Evolutionary conservation across 148 eudicot species (phyloP).

Genomic region (Mesembryanthemum crystallinum): DNA sequence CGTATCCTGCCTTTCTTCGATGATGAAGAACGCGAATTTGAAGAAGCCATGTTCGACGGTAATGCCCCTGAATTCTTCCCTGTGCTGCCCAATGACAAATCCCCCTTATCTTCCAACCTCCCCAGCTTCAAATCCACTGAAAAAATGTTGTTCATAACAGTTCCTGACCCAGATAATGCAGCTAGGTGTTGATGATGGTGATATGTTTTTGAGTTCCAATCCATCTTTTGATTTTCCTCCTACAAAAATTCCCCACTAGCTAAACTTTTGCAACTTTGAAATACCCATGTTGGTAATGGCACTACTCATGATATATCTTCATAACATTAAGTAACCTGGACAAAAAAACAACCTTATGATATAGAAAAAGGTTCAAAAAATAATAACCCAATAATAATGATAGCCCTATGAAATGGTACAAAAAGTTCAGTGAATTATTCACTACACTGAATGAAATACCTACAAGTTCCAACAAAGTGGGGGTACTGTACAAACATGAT

Average conservation of each 20-base stretch:
- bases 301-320: background rate
- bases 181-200: background rate
- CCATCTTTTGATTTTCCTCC: background rate
- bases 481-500: background rate
- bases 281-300: background rate
- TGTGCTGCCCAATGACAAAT: conserved; percentile 15
- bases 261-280: background rate
- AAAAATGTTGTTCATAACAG: conserved; percentile 9
- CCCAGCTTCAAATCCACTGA: conserved; percentile 29
- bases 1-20: conserved; percentile 42
- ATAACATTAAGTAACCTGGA: background rate
- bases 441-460: too few species aligned
- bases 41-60: conserved; percentile 30
- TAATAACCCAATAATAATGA: too few species aligned
- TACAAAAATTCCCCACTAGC: conserved; percentile 5
- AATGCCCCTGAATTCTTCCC: conserved; percentile 8
- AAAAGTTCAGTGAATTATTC: too few species aligned
- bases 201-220: conserved; percentile 16
- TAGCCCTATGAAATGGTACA: too few species aligned
- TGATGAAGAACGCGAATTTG: conserved; percentile 34
- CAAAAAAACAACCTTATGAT: background rate
- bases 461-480: conserved; percentile 3
- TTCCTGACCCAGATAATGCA: conserved; percentile 4
- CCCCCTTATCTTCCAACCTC: conserved; percentile 17
- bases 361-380: background rate